Conservation (phyloP, 1,284 basidiomycete species). For the Cryptococcus maquisensis region DNA sequence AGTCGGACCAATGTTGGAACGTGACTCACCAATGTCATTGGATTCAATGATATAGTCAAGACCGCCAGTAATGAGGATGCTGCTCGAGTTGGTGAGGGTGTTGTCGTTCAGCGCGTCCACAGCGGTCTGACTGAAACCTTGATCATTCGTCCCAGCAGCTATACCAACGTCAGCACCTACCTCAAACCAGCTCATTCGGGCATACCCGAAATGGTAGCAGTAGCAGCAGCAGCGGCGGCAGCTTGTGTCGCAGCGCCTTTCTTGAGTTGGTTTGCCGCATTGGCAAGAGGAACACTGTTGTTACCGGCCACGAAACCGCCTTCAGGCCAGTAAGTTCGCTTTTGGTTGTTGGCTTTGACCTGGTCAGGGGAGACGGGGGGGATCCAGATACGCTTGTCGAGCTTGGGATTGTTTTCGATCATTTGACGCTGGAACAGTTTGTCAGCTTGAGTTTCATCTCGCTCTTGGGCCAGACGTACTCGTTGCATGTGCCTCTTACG, state of each 20-base stretch:
- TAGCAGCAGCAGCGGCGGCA: background rate
- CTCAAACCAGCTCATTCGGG: background rate
- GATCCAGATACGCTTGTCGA: constrained; percentile 6
- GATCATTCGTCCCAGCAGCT: constrained; percentile 18
- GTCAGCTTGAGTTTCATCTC: background rate
- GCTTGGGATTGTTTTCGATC: constrained; percentile 2
- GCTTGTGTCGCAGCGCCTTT: background rate
- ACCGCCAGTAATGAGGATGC: constrained; percentile 12
- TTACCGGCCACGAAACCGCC: background rate
- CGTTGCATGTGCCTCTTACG: background rate
- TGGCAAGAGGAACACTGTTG: background rate
- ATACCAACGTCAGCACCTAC: background rate
- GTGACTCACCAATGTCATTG: constrained; percentile 19
- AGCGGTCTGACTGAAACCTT: constrained; percentile 16
- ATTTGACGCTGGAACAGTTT: background rate
- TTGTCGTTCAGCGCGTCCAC: constrained; percentile 5
- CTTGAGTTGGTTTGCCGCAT: background rate
- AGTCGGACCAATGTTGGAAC: background rate
- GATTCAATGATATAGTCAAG: constrained; percentile 20
- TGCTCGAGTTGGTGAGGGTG: constrained; percentile 10
- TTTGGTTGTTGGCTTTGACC: constrained; percentile 1
- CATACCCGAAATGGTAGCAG: constrained; percentile 7
- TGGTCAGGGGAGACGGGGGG: background rate
- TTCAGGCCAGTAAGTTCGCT: constrained; percentile 4
- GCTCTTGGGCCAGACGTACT: background rate